Conservation (phyloP, 2,329 filamentous ascomycete genomes). For the Volutella citrinella region DNA sequence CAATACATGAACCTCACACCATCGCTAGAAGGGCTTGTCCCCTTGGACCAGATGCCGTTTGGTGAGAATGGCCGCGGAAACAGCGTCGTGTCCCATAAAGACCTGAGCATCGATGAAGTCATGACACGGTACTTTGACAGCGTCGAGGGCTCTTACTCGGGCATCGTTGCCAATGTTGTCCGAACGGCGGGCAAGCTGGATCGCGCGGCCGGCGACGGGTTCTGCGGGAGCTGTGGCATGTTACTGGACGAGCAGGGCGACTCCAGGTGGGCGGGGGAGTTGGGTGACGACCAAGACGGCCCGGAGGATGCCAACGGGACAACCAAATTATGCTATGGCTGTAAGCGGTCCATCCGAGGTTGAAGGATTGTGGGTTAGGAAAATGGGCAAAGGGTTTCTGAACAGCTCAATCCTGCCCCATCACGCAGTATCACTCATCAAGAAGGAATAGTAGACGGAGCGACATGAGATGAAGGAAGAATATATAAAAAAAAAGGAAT, state of each 20-base stretch:
- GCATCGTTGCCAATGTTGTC: conserved; percentile 93
- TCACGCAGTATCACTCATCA: too few relatives aligned
- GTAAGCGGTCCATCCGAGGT: conserved; percentile 60
- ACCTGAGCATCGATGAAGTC: conserved; percentile 85
- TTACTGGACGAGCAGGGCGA: conserved; percentile 62
- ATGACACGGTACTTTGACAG: conserved; percentile 84
- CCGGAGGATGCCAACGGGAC: too few relatives aligned
- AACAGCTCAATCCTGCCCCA: too few relatives aligned
- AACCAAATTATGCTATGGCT: conserved; percentile 82
- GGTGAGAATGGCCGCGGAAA: conserved; percentile 21
- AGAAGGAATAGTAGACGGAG: too few relatives aligned
- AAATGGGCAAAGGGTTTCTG: too few relatives aligned
- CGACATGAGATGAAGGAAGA: conserved; percentile 4
- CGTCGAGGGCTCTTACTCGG: conserved; percentile 79
- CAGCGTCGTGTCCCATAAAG: conserved; percentile 62
- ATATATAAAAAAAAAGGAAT: conserved; percentile 17
- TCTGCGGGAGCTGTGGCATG: conserved; percentile 69
- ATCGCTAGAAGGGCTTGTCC: conserved; percentile 48
- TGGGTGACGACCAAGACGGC: conserved; percentile 43
- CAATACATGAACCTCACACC: conserved; percentile 60
- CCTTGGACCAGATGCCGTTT: conserved; percentile 31
- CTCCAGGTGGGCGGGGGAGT: conserved; percentile 60
- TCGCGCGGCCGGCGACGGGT: conserved; percentile 36
- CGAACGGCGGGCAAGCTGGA: conserved; percentile 83
- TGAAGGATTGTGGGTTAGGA: too few relatives aligned